These are phyloP conservation scores for Tephrocybe sp. DNA, from an alignment of 768 basidiomycete genomes.

Conservation along the genomic window DNA sequence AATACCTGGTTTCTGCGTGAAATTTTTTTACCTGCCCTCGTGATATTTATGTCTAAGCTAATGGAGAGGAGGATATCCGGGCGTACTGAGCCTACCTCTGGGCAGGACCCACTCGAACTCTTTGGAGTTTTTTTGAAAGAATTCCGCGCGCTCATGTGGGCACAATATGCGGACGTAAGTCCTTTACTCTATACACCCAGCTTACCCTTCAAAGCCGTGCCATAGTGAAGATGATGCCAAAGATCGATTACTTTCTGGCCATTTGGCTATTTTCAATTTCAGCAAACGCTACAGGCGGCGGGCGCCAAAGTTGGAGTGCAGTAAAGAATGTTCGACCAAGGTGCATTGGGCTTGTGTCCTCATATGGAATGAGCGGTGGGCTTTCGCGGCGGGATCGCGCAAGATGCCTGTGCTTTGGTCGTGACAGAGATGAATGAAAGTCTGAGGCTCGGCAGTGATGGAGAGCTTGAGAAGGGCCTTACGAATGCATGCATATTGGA, in stretches of 20 bases:
- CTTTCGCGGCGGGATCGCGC: constrained; percentile 29
- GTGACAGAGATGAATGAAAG: constrained; percentile 30
- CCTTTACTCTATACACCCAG: not conserved
- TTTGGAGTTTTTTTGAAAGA: constrained; percentile 44
- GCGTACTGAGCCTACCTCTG: constrained; percentile 17
- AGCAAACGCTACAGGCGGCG: constrained; percentile 33
- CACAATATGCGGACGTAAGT: constrained; percentile 52
- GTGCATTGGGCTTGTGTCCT: constrained; percentile 27
- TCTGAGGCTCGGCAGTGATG: constrained; percentile 31
- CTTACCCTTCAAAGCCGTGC: not conserved
- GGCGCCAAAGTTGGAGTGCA: constrained; percentile 26
- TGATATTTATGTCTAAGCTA: constrained; percentile 21
- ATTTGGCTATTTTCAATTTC: constrained; percentile 34
- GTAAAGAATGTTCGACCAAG: constrained; percentile 20
- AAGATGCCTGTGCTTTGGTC: constrained; percentile 29
- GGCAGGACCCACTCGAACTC: constrained; percentile 42
- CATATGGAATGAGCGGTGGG: constrained; percentile 35
- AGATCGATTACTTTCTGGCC: constrained; percentile 35
- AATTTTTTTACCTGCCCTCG: no score
- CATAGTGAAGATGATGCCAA: constrained; percentile 46
- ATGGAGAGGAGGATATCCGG: constrained; percentile 16
- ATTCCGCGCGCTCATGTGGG: constrained; percentile 54
- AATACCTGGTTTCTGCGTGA: no score
- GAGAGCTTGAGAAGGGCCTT: constrained; percentile 27
- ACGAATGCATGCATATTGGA: constrained; percentile 28